Base-by-base conservation (phyloP, 441 rosid genomes). In the Pelargonium cotyledonis region DNA sequence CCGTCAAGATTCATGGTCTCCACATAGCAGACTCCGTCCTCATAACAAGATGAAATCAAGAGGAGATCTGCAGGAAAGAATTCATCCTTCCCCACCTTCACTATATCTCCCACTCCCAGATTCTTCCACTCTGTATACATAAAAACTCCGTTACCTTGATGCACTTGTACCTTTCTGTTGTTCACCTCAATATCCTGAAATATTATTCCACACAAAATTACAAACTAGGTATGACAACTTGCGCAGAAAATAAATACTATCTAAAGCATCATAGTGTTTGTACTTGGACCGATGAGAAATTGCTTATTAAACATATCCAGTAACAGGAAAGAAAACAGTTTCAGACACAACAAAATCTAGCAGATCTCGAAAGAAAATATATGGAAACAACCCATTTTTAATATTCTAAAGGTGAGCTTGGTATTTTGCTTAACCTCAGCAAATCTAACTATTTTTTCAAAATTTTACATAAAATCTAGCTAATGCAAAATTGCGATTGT, bases 1-100 rank as follows among this genome's bases (percentile, higher is more conserved):
- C 94, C 94, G 18, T 88, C 94, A 21, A 88, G 91, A 74, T 88
- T 88, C 89, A 81, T 88, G 67, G 94, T 86, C 80, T 86, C 94
- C 8, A 88, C 94, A 60, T 88, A 88, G 65, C 94, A 88, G 67
- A 82, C 74, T n/a, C 86, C 85, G 38, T 88, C 94, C 0, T 86
- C 91, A 68, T 86, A 84, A 74, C 87, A 83, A 4, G 94, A 83
- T 0, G 89, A 83, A 9, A 88, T 73, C 65, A 88, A 74, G 77
- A 88, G 66, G 58, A 88, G 89, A 72, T 88, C 94, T 46, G 89
- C 85, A 10, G 94, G 94, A 72, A 88, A 88, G 77, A 88, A 85
- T 72, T 86, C 87, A 76, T 88, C 87, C 72, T 88, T 88, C 64
- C 82, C 82, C 49, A 88, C 86, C 81, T 79, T 86, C 38, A 88